Evolutionary conservation across 345 rosid species (phyloP), one percentile per base, ranked within the genome.

Genomic region (Mallotus nudiflorus): DNA sequence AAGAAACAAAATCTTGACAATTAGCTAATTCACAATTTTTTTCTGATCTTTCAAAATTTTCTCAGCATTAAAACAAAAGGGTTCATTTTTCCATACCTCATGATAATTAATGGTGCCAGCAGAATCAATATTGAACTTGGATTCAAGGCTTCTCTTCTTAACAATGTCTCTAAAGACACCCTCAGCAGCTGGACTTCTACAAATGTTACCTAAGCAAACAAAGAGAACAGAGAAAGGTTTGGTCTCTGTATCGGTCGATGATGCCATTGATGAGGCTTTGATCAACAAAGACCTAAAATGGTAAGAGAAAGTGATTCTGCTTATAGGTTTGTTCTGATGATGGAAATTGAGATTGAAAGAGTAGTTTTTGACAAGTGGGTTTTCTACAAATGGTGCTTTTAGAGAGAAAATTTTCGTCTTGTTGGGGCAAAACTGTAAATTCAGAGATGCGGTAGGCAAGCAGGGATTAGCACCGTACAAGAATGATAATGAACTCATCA

Each of bases 161-260:
- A 95, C 97, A 56, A 90, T 73, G 66, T 90, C 91, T 52, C 80
- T 87, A 14, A 95, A 90, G 63, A 95, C 97, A 48, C 92, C 97
- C 87, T 95, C 99, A 3, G 99, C 99, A 64, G 97, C 96, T 60
- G 97, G 99, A 75, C 99, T 95, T 29, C 97, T 84, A 70, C 97
- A 94, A 59, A 90, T 94, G 79, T 94, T 91, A 37, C 99, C 99
- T 2, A 88, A 83, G 76, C 97, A 94, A 39, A 88, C 99, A 61
- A 94, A 94, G 37, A 91, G 89, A 59, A 95, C 96, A 46, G 96
- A 82, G 77, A 83, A 87, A 24, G 96, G 97, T 76, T 82, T 87
- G 31, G 81, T 76, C 84, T 71, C 81, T 9, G 82, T 31, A 18
- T 20, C 74, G 3, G 74, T 50, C 6, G 78, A 44, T 6, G 69